A percentile compares a stretch with the other conserved stretches of the same genome.
Conservation (phyloP, 1,284 basidiomycete species). For the Tremellales sp. region DNA sequence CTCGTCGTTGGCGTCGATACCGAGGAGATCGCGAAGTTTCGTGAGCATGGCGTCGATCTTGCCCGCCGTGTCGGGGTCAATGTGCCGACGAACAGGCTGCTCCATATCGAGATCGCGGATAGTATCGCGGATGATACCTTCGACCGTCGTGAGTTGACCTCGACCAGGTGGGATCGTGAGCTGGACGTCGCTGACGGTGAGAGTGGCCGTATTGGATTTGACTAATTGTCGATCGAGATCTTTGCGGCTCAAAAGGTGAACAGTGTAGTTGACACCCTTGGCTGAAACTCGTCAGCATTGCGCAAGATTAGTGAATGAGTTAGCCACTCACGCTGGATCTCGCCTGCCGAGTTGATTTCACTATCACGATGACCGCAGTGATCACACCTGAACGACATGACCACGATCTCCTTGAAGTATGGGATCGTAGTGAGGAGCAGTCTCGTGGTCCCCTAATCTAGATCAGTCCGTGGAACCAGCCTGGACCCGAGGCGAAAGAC, state of each 20-base stretch:
- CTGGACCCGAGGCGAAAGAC: neutral
- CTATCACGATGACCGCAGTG: constrained; percentile 89
- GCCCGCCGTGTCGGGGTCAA: constrained; percentile 68
- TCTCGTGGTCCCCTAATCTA: constrained; percentile 73
- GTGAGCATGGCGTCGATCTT: constrained; percentile 76
- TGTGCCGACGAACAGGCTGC: constrained; percentile 80
- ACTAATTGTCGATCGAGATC: constrained; percentile 94
- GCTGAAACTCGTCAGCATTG: constrained; percentile 33
- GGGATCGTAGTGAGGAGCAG: constrained; percentile 93
- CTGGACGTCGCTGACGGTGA: constrained; percentile 81
- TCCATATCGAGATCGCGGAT: constrained; percentile 75
- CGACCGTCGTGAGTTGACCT: constrained; percentile 92
- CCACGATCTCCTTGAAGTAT: constrained; percentile 91
- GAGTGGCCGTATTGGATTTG: constrained; percentile 77
- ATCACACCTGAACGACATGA: constrained; percentile 94
- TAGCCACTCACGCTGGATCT: constrained; percentile 68
- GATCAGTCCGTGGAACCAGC: neutral
- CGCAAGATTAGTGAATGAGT: neutral
- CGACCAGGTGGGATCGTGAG: constrained; percentile 84
- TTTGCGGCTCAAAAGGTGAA: constrained; percentile 65
- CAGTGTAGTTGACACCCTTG: constrained; percentile 65
- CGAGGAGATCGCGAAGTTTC: constrained; percentile 65
- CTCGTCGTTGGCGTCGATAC: constrained; percentile 60
- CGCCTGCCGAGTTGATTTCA: constrained; percentile 88
- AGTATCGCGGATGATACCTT: constrained; percentile 85